Evolutionary conservation across 352 stramenopile genomes (phyloP), one percentile per base, ranked within the genome.

Genomic region (Thraustochytrium sp.): DNA sequence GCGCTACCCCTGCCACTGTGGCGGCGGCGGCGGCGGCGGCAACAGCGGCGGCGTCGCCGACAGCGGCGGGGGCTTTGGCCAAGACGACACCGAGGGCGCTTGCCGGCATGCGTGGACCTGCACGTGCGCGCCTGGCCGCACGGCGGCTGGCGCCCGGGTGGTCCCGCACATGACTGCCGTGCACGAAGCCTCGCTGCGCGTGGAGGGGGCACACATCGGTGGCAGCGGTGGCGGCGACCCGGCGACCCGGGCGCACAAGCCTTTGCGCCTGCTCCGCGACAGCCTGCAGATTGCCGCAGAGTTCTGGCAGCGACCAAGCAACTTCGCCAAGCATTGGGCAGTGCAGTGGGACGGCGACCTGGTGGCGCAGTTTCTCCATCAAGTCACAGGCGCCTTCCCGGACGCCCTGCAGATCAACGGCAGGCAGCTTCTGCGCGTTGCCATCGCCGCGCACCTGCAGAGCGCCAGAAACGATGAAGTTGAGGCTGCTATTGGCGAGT

Each of bases 301-400:
- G 31, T 77, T 64, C 34, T 77, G 65, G 65, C 42, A 55, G 16
- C 29, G 37, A 1, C 11, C 40, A 77, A 36, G 64, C 9, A 77
- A 77, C 46, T 77, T 77, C 26, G 9, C 13, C 8, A 77, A 23
- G 16, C 65, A 77, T 75, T 77, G 65, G 65, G 42, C 42, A 29
- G 42, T 21, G 16, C 65, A 62, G 34, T 77, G 65, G 65, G 42
- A 38, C 46, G 26, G 9, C 13, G 65, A 55, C 18, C 37, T 26
- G 16, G 65, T 77, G 9, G 21, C 49, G n/a, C 65, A 31, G 46
- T 77, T 77, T 3, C 8, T 77, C 16, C 3, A 13, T 62, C 21
- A 11, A 13, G 31, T 77, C 11, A 77, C 65, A 13, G 65, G 65
- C 5, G 18, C 23, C 29, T 55, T 55, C 34, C 65, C 65, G 8